These are phyloP conservation scores for Penicillium olsonii DNA, from an alignment of 2,329 filamentous ascomycete genomes.

Conservation along the genomic window DNA sequence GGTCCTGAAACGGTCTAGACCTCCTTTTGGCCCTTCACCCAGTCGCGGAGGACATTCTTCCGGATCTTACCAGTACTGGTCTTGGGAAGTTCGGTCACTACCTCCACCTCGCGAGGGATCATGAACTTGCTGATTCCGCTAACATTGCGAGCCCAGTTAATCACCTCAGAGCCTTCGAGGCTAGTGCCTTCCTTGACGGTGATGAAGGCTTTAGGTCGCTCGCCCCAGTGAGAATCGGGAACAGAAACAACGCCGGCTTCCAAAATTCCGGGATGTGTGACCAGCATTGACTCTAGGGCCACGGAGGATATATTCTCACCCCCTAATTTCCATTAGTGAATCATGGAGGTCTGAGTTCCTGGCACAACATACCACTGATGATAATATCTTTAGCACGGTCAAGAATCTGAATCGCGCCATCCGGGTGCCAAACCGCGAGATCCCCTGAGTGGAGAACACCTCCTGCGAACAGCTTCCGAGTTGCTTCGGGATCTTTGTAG, in stretches of 20 bases:
- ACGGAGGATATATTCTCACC: constrained; percentile 97
- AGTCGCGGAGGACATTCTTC: constrained; percentile 89
- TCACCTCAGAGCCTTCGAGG: constrained; percentile 67
- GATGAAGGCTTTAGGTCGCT: constrained; percentile 91
- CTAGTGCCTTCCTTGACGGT: constrained; percentile 71
- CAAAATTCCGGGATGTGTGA: constrained; percentile 82
- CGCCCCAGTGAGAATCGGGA: constrained; percentile 87
- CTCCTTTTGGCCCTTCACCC: constrained; percentile 63
- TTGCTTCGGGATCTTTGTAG: constrained; percentile 85
- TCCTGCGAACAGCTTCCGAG: constrained; percentile 81
- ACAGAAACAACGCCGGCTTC: constrained; percentile 91
- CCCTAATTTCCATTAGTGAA: constrained; percentile 52
- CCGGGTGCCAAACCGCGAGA: constrained; percentile 87
- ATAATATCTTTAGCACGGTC: constrained; percentile 98
- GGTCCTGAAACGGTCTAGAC: background rate
- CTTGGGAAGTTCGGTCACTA: constrained; percentile 89
- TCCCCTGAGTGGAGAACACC: constrained; percentile 88
- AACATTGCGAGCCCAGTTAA: constrained; percentile 80
- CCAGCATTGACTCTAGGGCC: constrained; percentile 85
- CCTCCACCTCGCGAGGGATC: constrained; percentile 71
- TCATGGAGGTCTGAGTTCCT: background rate
- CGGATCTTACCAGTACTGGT: constrained; percentile 95
- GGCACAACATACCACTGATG: constrained; percentile 78
- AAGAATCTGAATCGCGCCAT: constrained; percentile 87
- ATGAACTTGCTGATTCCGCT: constrained; percentile 88